These are phyloP conservation scores for bread wheat (Triticum aestivum) DNA, from an alignment of 176 grass and related monocot species.

Conservation along the genomic window DNA sequence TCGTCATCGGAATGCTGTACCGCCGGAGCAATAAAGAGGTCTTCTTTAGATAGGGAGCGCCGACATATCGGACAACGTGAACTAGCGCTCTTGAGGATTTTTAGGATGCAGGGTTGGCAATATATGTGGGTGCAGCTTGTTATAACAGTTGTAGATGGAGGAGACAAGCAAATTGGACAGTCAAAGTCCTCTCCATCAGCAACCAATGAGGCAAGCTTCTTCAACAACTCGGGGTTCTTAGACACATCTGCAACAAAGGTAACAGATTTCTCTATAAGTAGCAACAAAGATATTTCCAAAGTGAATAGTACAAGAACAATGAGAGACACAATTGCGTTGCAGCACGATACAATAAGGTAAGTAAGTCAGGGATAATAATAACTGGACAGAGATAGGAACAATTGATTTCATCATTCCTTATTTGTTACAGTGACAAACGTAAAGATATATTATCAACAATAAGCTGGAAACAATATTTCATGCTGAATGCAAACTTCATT, in stretches of 20 bases:
- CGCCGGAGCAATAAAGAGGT: constrained; percentile 78
- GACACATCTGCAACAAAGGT: constrained; percentile 65
- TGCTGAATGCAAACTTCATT: not conserved
- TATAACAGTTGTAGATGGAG: constrained; percentile 75
- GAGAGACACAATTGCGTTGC: not conserved
- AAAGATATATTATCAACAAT: not conserved
- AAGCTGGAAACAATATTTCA: not conserved
- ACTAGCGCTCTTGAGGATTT: constrained; percentile 67
- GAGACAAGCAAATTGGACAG: constrained; percentile 89
- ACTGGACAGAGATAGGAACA: not conserved
- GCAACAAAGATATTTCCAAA: not conserved
- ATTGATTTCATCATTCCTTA: not conserved
- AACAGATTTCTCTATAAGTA: constrained; percentile 27
- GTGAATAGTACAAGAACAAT: not conserved
- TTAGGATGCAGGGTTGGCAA: constrained; percentile 81
- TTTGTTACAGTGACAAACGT: not conserved
- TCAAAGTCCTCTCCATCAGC: constrained; percentile 96
- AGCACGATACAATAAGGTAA: not conserved
- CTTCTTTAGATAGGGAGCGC: constrained; percentile 64
- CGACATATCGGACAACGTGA: constrained; percentile 87
- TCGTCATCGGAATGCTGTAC: constrained; percentile 49
- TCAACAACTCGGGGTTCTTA: constrained; percentile 71
- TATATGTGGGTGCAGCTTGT: constrained; percentile 92
- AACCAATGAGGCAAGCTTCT: constrained; percentile 81
- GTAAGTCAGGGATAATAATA: not conserved